Conservation (phyloP, 108 stramenopile genomes). For the Skeletonema costatum region DNA sequence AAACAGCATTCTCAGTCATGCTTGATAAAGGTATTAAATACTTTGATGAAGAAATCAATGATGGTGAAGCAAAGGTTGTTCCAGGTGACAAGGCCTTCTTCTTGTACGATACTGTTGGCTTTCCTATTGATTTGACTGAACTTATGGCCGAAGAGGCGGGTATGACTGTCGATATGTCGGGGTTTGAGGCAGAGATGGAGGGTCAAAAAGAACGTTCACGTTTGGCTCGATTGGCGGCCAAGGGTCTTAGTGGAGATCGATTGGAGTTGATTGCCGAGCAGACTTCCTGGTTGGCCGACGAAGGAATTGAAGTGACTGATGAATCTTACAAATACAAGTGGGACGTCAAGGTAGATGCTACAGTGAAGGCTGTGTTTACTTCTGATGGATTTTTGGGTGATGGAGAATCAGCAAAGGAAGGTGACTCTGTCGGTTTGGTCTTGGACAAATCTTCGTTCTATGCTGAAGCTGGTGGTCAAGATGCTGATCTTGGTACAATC, state of each 20-base stretch:
- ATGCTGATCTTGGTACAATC: constrained; percentile 86
- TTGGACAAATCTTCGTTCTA: constrained; percentile 95
- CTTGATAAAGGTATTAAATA: constrained; percentile 94
- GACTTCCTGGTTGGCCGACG: constrained; percentile 84
- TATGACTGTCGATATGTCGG: constrained; percentile 84
- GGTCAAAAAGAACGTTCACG: constrained; percentile 84
- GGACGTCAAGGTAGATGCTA: constrained; percentile 78
- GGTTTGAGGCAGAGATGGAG: constrained; percentile 89
- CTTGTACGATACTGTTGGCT: constrained; percentile 96
- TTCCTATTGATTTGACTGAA: constrained; percentile 96
- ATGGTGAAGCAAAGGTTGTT: constrained; percentile 52
- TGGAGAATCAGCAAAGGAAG: constrained; percentile 51
- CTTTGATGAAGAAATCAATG: constrained; percentile 80
- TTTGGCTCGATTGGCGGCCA: constrained; percentile 70
- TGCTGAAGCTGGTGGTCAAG: constrained; percentile 98
- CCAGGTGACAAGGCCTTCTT: constrained; percentile 93
- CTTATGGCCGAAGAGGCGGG: constrained; percentile 98
- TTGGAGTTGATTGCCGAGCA: constrained; percentile 95
- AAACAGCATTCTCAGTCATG: constrained; percentile 90
- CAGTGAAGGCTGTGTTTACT: constrained; percentile 86
- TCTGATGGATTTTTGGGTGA: constrained; percentile 69
- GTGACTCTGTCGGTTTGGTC: constrained; percentile 83
- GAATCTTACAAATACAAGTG: constrained; percentile 88
- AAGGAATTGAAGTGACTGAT: constrained; percentile 84
- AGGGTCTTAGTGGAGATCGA: constrained; percentile 54